phyloP scores from a whole-genome alignment of 2,329 filamentous ascomycete species.

The Aspergillus puulaauensis region DNA sequence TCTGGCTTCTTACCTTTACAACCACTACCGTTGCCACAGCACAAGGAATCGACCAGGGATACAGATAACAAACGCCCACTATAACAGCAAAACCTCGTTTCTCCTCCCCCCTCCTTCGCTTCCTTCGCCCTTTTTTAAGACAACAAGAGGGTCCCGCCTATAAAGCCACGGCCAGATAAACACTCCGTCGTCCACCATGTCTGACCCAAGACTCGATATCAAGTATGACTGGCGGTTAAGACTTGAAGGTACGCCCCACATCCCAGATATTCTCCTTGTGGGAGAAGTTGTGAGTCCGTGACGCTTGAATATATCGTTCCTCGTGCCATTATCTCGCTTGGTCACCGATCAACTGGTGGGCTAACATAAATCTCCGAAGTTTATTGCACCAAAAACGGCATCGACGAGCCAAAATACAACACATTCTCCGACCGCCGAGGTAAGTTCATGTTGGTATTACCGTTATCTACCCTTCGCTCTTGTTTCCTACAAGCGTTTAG shows the following conservation, averaged over 20 bases:
- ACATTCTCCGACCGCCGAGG: slow-evolving; percentile 74
- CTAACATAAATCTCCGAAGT: slow-evolving; percentile 43
- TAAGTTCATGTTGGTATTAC: slow-evolving; percentile 36
- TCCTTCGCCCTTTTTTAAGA: not conserved
- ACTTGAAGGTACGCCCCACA: slow-evolving; percentile 51
- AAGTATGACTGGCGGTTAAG: slow-evolving; percentile 54
- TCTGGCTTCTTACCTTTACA: slow-evolving; percentile 9
- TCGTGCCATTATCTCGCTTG: not conserved
- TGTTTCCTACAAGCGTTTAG: slow-evolving; percentile 21
- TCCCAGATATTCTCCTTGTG: slow-evolving; percentile 13
- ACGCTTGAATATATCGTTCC: not conserved
- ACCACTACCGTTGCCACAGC: slow-evolving; percentile 6
- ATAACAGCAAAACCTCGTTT: not conserved
- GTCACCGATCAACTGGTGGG: slow-evolving; percentile 15
- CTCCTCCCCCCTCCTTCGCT: not conserved
- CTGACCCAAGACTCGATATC: slow-evolving; percentile 4
- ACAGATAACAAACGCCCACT: not conserved
- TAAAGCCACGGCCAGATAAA: not conserved
- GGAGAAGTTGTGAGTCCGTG: slow-evolving; percentile 10
- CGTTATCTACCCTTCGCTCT: slow-evolving; percentile 11
- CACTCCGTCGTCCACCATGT: slow-evolving; percentile 7
- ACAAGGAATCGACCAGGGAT: not conserved
- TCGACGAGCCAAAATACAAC: slow-evolving; percentile 62
- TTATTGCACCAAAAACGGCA: slow-evolving; percentile 56
- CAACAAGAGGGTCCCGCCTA: not conserved